Percentiles rank a stretch among this genome's conserved stretches.
phyloP scores from a whole-genome alignment of 495 filamentous ascomycete species.

The Aspergillus mulundensis region DNA sequence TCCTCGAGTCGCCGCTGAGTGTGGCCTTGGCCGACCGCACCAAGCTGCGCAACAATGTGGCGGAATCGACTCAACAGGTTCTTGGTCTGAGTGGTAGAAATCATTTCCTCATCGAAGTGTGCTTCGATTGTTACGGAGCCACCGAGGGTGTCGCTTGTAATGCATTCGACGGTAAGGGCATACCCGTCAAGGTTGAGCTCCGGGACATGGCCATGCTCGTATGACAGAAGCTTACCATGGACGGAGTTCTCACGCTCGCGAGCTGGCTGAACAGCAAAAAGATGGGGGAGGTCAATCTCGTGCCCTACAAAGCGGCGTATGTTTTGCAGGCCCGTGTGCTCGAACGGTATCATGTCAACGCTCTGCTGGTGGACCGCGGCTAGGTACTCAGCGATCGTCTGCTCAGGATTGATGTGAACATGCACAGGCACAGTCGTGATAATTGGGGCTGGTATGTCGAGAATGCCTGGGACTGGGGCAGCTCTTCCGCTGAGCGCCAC shows the following conservation, averaged over 20 bases:
- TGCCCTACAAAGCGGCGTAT: conserved; percentile 5
- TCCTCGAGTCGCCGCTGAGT: neutral
- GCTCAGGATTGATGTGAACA: conserved; percentile 22
- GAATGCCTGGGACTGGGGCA: conserved; percentile 32
- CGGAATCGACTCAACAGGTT: conserved; percentile 11
- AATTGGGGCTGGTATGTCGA: conserved; percentile 39
- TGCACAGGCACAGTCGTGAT: conserved; percentile 35
- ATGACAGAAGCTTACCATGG: neutral
- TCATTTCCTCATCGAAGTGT: conserved; percentile 6
- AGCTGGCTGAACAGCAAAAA: conserved; percentile 7
- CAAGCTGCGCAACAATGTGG: conserved; percentile 11
- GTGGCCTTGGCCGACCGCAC: neutral
- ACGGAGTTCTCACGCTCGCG: neutral
- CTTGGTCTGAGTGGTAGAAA: neutral
- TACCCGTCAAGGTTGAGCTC: conserved; percentile 24
- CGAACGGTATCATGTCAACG: conserved; percentile 16
- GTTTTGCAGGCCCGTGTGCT: conserved; percentile 13
- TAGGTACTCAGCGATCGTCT: conserved; percentile 29
- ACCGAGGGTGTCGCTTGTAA: neutral
- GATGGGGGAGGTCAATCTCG: conserved; percentile 5
- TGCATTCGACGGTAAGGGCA: conserved; percentile 30
- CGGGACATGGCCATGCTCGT: conserved; percentile 19
- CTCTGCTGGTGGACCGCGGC: conserved; percentile 30
- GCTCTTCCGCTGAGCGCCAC: conserved; percentile 37
- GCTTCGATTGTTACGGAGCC: conserved; percentile 1